Conservation (phyloP, 2,329 filamentous ascomycete species). For the Trichophyton mentagrophytes region DNA sequence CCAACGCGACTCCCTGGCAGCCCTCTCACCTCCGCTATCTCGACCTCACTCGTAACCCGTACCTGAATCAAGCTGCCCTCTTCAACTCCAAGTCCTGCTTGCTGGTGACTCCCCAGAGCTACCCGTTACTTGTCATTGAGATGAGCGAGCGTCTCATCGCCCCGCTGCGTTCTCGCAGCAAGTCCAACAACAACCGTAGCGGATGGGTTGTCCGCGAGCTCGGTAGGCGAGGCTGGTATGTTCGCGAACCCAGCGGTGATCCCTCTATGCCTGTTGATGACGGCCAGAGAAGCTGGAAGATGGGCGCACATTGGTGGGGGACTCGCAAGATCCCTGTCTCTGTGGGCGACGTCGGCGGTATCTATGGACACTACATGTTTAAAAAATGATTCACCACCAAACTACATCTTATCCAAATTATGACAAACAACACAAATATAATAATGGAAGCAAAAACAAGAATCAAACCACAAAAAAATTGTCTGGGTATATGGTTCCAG, state of each 20-base stretch:
- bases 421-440: neutral
- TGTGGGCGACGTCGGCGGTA: slow-evolving; percentile 43
- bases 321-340: slow-evolving; percentile 56
- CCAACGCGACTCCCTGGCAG: slow-evolving; percentile 36
- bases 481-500: neutral
- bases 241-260: slow-evolving; percentile 30
- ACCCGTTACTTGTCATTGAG: slow-evolving; percentile 65
- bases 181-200: slow-evolving; percentile 39
- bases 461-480: neutral
- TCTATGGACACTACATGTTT: slow-evolving; percentile 50
- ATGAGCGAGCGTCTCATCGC: slow-evolving; percentile 56
- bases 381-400: slow-evolving; percentile 31
- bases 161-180: slow-evolving; percentile 49
- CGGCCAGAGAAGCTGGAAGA: slow-evolving; percentile 59
- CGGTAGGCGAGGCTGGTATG: slow-evolving; percentile 59
- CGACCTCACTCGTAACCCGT: slow-evolving; percentile 59
- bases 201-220: slow-evolving; percentile 60
- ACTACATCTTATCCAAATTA: neutral
- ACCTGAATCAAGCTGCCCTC: slow-evolving; percentile 44
- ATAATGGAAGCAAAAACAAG: neutral
- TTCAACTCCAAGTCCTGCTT: slow-evolving; percentile 43
- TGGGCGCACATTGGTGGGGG: slow-evolving; percentile 73
- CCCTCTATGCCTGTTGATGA: slow-evolving; percentile 35
- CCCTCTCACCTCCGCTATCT: slow-evolving; percentile 58
- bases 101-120: slow-evolving; percentile 47